Conservation (phyloP, 495 filamentous ascomycete genomes). For the Cryomyces antarcticus region DNA sequence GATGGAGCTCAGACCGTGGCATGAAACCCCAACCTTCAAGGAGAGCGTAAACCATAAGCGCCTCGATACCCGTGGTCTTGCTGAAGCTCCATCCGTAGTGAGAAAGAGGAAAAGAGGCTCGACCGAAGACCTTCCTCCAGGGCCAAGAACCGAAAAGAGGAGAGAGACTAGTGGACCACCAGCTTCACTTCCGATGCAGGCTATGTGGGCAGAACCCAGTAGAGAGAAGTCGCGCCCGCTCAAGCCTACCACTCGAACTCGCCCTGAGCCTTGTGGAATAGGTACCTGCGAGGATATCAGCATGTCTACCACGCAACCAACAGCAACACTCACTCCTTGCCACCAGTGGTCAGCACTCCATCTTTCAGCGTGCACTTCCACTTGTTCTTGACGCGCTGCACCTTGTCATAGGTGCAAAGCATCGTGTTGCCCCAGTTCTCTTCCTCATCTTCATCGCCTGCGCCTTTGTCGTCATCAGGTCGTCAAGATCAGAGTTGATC, state of each 20-base stretch:
- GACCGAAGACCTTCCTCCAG: too few relatives aligned
- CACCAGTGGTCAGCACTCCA: constrained; percentile 75
- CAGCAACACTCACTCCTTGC: constrained; percentile 47
- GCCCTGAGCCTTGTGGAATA: constrained; percentile 91
- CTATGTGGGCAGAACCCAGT: neutral
- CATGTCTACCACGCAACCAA: neutral
- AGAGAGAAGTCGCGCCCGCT: neutral
- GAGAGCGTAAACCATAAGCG: too few relatives aligned
- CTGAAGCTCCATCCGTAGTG: too few relatives aligned
- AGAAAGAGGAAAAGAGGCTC: too few relatives aligned
- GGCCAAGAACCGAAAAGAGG: neutral
- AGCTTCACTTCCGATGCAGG: neutral
- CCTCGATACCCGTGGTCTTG: too few relatives aligned
- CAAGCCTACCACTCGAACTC: constrained; percentile 78
- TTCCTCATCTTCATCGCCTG: constrained; percentile 61
- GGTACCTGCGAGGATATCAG: constrained; percentile 34
- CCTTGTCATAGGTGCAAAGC: constrained; percentile 96
- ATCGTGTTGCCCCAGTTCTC: constrained; percentile 1
- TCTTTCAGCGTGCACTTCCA: constrained; percentile 99
- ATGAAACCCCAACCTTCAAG: too few relatives aligned
- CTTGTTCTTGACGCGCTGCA: constrained; percentile 98
- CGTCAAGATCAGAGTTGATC: constrained; percentile 96
- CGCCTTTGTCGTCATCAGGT: constrained; percentile 55
- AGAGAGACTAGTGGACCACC: neutral
- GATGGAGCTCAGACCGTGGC: too few relatives aligned